Conservation (phyloP, 139 green algal genomes). For the Micractinium conductrix region DNA sequence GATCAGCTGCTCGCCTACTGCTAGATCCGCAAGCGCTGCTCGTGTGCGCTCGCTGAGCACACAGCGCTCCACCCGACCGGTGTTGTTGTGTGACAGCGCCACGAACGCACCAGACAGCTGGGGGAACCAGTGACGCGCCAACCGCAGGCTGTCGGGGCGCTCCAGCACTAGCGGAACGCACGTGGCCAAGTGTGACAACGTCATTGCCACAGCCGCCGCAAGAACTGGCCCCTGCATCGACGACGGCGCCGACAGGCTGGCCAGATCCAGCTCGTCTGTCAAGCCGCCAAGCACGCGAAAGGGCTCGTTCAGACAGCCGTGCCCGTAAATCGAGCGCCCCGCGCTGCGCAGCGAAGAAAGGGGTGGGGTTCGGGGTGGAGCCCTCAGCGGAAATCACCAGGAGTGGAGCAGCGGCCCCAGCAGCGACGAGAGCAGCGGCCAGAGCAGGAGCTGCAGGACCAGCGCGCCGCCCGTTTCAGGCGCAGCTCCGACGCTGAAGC, state of each 20-base stretch:
- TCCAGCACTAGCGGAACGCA: neutral
- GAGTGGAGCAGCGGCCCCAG: no score
- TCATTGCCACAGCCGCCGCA: neutral
- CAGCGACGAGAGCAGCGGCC: no score
- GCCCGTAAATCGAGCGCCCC: neutral
- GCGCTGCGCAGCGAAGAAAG: no score
- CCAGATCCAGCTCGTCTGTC: neutral
- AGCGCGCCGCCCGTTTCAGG: no score
- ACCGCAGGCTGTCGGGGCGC: neutral
- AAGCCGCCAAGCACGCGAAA: slow-evolving; percentile 1
- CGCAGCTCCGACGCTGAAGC: no score
- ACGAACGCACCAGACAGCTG: neutral
- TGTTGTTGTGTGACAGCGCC: neutral
- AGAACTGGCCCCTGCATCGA: neutral
- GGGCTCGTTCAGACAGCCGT: slow-evolving; percentile 6
- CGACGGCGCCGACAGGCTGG: no score
- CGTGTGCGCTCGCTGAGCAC: neutral
- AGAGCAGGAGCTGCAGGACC: no score
- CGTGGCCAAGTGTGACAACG: neutral
- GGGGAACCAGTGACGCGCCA: slow-evolving; percentile 1
- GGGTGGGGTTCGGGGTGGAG: no score
- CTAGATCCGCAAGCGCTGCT: neutral
- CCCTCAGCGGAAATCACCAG: no score
- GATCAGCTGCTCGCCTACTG: neutral
- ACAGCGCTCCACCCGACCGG: neutral